Percentiles rank a stretch among this genome's conserved stretches.
Conservation (phyloP, 169 alveolate genomes). For the Plasmodium chabaudi region DNA sequence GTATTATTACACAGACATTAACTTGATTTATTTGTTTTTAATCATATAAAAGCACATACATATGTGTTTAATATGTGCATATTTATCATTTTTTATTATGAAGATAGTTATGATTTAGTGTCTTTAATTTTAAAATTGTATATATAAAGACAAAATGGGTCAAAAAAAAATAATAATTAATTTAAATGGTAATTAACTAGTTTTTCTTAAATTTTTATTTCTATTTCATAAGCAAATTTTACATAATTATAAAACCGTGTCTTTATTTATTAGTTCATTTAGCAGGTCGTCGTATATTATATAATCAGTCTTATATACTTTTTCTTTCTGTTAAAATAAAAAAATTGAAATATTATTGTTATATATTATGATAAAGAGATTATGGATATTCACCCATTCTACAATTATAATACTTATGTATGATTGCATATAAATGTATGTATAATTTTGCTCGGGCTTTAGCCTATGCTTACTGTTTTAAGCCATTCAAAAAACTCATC, state of each 20-base stretch:
- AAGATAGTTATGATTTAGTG: no score
- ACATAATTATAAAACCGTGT: slow-evolving; percentile 24
- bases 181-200: no score
- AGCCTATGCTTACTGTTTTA: slow-evolving; percentile 32
- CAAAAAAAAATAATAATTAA: no score
- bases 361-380: background rate
- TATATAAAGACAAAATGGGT: no score
- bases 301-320: slow-evolving; percentile 47
- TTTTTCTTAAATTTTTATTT: no score
- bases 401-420: background rate
- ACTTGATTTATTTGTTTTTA: no score
- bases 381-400: background rate
- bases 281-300: slow-evolving; percentile 67
- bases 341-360: background rate
- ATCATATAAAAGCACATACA: no score
- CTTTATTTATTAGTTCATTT: slow-evolving; percentile 64
- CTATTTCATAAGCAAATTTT: background rate
- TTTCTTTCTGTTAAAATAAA: slow-evolving; percentile 33
- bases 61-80: no score
- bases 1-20: no score
- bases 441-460: background rate
- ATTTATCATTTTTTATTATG: no score
- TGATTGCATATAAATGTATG: slow-evolving; percentile 1
- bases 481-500: slow-evolving; percentile 74
- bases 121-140: no score